Percentiles rank a stretch among this genome's conserved stretches.
Conservation (phyloP, 2,329 filamentous ascomycete genomes). For the Calycina herbarum region DNA sequence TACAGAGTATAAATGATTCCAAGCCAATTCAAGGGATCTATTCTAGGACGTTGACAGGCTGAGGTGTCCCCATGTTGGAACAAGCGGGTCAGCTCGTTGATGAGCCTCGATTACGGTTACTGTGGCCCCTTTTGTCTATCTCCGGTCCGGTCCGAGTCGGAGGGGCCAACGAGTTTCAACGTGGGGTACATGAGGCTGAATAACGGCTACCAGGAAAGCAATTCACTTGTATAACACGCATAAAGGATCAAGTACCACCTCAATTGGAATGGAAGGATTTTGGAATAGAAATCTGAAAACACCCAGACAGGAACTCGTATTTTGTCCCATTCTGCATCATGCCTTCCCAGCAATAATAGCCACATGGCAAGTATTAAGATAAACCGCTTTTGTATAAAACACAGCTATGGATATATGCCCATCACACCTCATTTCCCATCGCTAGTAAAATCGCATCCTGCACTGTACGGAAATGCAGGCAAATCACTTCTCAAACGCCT, state of each 20-base stretch:
- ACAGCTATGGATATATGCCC: constrained; percentile 3
- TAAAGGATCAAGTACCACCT: neutral
- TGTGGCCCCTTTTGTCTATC: constrained; percentile 8
- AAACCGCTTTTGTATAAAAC: constrained; percentile 3
- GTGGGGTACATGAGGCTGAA: too few species aligned
- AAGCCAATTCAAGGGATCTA: neutral
- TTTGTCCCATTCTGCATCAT: neutral
- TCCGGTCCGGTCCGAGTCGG: neutral
- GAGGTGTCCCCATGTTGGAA: neutral
- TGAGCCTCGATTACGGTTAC: constrained; percentile 1
- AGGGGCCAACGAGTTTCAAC: neutral
- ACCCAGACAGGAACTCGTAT: neutral
- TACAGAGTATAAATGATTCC: neutral
- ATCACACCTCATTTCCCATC: neutral
- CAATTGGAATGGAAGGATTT: neutral
- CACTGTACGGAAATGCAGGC: neutral
- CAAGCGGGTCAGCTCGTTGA: neutral
- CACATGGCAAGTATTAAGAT: neutral
- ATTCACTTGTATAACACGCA: neutral
- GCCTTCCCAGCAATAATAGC: neutral
- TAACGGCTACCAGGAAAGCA: too few species aligned
- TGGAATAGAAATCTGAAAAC: neutral
- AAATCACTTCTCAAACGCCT: neutral
- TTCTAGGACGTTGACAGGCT: constrained; percentile 4
- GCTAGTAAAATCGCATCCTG: neutral